Percentiles rank a stretch among this genome's conserved stretches.
phyloP scores from a whole-genome alignment of 192 early-diverging fungal species.

The Coemansia sp. region DNA sequence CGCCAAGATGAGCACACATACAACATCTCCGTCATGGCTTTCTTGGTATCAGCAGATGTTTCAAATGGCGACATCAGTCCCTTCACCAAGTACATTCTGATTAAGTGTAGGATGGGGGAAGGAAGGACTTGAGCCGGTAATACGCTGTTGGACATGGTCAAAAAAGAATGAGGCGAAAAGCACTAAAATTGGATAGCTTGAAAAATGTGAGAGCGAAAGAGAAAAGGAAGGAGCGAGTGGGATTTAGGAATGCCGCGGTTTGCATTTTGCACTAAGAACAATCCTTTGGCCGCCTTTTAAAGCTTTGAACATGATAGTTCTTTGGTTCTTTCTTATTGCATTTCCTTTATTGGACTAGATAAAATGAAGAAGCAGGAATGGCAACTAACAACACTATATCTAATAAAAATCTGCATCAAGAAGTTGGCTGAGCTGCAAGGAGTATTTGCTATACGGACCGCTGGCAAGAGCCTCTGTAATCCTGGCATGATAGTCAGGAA shows the following conservation, averaged over 20 bases:
- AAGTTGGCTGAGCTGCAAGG: not conserved
- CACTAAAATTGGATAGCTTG: not conserved
- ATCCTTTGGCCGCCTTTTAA: too few relatives aligned
- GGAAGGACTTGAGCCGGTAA: not conserved
- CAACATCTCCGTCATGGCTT: not conserved
- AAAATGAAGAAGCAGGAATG: not conserved
- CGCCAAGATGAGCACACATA: not conserved
- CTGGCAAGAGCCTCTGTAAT: not conserved
- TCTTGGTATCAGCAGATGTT: not conserved
- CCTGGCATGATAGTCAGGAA: not conserved
- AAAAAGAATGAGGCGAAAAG: too few relatives aligned
- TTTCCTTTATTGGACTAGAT: not conserved
- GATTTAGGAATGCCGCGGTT: too few relatives aligned
- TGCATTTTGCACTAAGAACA: too few relatives aligned
- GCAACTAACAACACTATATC: not conserved
- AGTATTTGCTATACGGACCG: conserved; percentile 5
- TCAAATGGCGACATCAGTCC: not conserved
- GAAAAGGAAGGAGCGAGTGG: too few relatives aligned
- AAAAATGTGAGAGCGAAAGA: too few relatives aligned
- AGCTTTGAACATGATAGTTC: too few relatives aligned
- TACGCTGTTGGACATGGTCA: not conserved
- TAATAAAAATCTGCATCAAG: not conserved
- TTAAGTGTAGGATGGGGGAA: not conserved
- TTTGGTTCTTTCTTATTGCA: too few relatives aligned
- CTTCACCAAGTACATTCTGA: not conserved